phyloP scores from a whole-genome alignment of 1,139 yeast genomes.

The Lodderomyces margitis region DNA sequence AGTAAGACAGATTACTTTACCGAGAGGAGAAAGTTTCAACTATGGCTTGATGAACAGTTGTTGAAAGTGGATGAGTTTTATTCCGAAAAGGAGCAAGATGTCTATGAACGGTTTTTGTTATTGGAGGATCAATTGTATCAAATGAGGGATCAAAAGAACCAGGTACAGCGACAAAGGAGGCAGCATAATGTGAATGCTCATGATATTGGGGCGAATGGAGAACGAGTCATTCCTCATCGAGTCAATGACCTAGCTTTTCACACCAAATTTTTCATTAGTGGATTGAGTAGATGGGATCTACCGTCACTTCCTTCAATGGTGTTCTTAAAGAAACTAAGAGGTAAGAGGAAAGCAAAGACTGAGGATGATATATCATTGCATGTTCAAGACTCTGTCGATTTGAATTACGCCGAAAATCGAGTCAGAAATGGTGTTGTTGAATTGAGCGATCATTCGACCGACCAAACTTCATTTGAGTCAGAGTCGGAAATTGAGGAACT shows the following conservation, averaged over 20 bases:
- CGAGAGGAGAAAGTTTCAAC: slow-evolving; percentile 46
- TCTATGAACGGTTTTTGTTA: slow-evolving; percentile 56
- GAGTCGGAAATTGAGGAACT: slow-evolving; percentile 11
- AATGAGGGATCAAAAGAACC: slow-evolving; percentile 52
- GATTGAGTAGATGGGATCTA: slow-evolving; percentile 46
- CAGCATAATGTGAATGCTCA: slow-evolving; percentile 8
- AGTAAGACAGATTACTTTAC: slow-evolving; percentile 22
- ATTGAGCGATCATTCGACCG: slow-evolving; percentile 10
- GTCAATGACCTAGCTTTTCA: slow-evolving; percentile 34
- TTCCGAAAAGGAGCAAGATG: slow-evolving; percentile 57
- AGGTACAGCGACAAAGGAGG: slow-evolving; percentile 17
- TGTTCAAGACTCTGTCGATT: slow-evolving; percentile 19
- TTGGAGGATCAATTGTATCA: slow-evolving; percentile 69
- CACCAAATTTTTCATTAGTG: slow-evolving; percentile 31
- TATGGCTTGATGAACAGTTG: slow-evolving; percentile 63
- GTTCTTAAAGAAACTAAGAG: slow-evolving; percentile 33
- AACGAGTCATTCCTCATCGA: slow-evolving; percentile 17
- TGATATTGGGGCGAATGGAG: not conserved
- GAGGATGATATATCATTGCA: slow-evolving; percentile 19
- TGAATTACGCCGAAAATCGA: slow-evolving; percentile 39
- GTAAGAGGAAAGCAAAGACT: slow-evolving; percentile 5
- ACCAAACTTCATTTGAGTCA: slow-evolving; percentile 18
- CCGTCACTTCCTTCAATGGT: slow-evolving; percentile 57
- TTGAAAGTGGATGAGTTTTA: slow-evolving; percentile 61
- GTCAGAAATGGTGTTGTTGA: slow-evolving; percentile 36